Percentiles rank a stretch among this genome's conserved stretches.
These are phyloP conservation scores for Pholiota conissans DNA, from an alignment of 768 basidiomycete species.

Conservation along the genomic window DNA sequence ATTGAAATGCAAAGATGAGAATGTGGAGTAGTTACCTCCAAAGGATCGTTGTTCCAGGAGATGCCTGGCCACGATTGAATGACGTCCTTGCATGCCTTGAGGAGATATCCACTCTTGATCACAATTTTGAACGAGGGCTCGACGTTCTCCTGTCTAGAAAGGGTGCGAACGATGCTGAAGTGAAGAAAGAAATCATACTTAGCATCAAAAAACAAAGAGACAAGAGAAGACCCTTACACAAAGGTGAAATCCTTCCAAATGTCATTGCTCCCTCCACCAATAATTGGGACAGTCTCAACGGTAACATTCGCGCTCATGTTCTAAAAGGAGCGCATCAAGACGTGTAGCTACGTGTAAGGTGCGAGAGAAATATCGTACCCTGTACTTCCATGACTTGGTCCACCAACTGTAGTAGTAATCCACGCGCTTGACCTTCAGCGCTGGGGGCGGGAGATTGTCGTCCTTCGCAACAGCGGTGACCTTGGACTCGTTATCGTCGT, in stretches of 20 bases:
- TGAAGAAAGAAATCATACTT: not conserved
- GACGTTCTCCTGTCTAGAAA: slow-evolving; percentile 37
- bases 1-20: too few species aligned
- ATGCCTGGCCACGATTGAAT: slow-evolving; percentile 58
- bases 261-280: slow-evolving; percentile 43
- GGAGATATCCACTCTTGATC: slow-evolving; percentile 58
- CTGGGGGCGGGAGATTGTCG: slow-evolving; percentile 39
- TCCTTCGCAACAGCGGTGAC: slow-evolving; percentile 33
- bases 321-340: slow-evolving; percentile 22
- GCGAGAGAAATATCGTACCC: slow-evolving; percentile 26
- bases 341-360: not conserved
- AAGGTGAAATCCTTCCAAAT: slow-evolving; percentile 60
- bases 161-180: slow-evolving; percentile 50
- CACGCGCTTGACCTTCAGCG: slow-evolving; percentile 59
- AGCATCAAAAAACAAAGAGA: not conserved
- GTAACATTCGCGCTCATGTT: slow-evolving; percentile 55
- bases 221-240: slow-evolving; percentile 34
- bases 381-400: slow-evolving; percentile 59
- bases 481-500: slow-evolving; percentile 38
- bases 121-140: slow-evolving; percentile 52
- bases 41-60: slow-evolving; percentile 60
- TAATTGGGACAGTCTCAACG: slow-evolving; percentile 44
- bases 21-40: slow-evolving; percentile 40
- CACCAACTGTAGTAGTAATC: slow-evolving; percentile 61
- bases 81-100: slow-evolving; percentile 58